These are phyloP conservation scores for Smittium culicis DNA, from an alignment of 371 early-diverging fungal species.

Conservation along the genomic window DNA sequence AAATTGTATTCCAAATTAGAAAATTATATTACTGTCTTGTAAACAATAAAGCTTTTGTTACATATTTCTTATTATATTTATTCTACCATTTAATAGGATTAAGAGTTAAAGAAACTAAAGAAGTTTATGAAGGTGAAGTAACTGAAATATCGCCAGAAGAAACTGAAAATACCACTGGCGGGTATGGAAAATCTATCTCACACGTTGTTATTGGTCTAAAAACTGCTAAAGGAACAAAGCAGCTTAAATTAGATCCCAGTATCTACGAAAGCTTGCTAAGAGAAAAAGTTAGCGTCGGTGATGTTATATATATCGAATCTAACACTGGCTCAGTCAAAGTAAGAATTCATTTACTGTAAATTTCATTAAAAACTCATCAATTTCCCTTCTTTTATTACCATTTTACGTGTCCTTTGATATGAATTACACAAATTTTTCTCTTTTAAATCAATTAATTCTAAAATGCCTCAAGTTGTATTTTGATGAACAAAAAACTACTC, in stretches of 20 bases:
- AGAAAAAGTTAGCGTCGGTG: constrained; percentile 91
- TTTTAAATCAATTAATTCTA: too few species aligned
- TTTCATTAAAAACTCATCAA: too few species aligned
- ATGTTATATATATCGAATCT: constrained; percentile 97
- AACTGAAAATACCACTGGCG: constrained; percentile 77
- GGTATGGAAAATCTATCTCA: constrained; percentile 88
- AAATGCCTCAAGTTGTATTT: too few species aligned
- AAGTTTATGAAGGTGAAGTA: constrained; percentile 99
- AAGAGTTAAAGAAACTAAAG: constrained; percentile 94
- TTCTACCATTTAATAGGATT: constrained; percentile 44
- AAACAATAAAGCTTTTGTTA: too few species aligned
- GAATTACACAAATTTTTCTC: too few species aligned
- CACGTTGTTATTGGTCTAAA: constrained; percentile 93
- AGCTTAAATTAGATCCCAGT: constrained; percentile 91
- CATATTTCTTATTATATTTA: too few species aligned
- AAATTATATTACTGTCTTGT: too few species aligned
- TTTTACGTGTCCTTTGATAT: too few species aligned
- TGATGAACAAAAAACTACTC: too few species aligned
- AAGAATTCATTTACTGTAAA: too few species aligned
- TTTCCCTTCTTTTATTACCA: too few species aligned
- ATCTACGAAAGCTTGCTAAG: constrained; percentile 94
- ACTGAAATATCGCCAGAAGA: constrained; percentile 92
- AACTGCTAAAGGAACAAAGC: constrained; percentile 97
- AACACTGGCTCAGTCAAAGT: constrained; percentile 85
- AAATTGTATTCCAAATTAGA: too few species aligned